Base-by-base conservation (phyloP, 2,329 filamentous ascomycete genomes). In the Colletotrichum truncatum region DNA sequence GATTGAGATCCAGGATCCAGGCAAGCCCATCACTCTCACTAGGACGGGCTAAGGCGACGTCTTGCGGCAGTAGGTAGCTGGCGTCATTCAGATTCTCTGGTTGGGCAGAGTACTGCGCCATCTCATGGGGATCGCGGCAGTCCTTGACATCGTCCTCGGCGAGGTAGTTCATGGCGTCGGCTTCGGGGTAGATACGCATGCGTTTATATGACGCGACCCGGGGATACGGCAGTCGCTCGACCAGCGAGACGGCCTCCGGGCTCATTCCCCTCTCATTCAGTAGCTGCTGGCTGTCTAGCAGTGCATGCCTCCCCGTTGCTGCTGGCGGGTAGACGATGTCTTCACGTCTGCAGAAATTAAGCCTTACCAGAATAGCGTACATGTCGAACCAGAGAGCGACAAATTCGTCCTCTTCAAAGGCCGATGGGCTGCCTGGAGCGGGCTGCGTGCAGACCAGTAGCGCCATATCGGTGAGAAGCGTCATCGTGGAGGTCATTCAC, bases 151-250 rank as follows among this genome's bases (percentile, higher is more conserved):
- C 46, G 21, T 43, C 23, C 38, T 4, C n/a, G 6, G 41, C 46
- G 8, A 61, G 28, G 28, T 61, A 61, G 23, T 32, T 54, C 38
- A 61, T 16, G 38, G 21, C 48, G 12, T 61, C 28, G 38, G 48
- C 57, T 21, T 61, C 48, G 25, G 28, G 30, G 30, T 43, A 39
- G 38, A 61, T 61, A 14, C 34, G 49, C 57, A 43, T 36, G 26
- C 28, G 46, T 25, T 18, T 25, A 9, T 14, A 36, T 3, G 53
- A 45, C 9, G 23, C 39, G 25, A 16, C 36, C 6, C 46, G 46
- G 25, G 57, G 46, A 28, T 63, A 63, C 5, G 59, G 59, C 32
- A 63, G 59, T 21, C 59, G 59, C 12, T 63, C 51, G 7, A 63
- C 25, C 3, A 63, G 59, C 10, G 59, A 63, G 11, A 63, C 51